Conservation (phyloP, 805 yeast genomes). For the Candida sithepensis region DNA sequence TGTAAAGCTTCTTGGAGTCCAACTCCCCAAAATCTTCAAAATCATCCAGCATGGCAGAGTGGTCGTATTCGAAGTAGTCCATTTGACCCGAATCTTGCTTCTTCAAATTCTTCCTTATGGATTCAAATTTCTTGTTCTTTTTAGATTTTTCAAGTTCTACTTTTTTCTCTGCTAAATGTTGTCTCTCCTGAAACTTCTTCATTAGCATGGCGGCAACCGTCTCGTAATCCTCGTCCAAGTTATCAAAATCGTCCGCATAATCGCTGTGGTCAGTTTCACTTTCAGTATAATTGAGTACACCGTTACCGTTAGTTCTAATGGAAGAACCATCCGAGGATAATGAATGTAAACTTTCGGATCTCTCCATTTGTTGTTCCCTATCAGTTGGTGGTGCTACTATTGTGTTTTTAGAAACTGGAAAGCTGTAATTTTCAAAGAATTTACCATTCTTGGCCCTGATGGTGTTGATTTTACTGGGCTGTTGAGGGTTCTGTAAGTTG, state of each 20-base stretch:
- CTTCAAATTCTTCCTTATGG: slow-evolving; percentile 8
- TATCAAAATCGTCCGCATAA: slow-evolving; percentile 28
- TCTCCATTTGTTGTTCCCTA: slow-evolving; percentile 1
- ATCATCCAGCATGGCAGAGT: slow-evolving; percentile 23
- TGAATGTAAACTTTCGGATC: slow-evolving; percentile 23
- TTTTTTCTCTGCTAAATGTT: slow-evolving; percentile 14
- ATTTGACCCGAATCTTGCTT: slow-evolving; percentile 1
- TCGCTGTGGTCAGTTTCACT: slow-evolving; percentile 33
- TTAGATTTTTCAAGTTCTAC: slow-evolving; percentile 11
- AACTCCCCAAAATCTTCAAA: slow-evolving; percentile 25
- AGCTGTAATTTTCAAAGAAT: slow-evolving; percentile 1
- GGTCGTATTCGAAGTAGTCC: slow-evolving; percentile 21
- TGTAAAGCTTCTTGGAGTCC: slow-evolving; percentile 19
- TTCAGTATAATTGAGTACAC: slow-evolving; percentile 20
- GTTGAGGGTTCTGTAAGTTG: neutral
- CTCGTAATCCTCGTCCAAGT: slow-evolving; percentile 12
- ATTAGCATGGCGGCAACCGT: slow-evolving; percentile 3
- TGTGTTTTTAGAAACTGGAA: slow-evolving; percentile 16
- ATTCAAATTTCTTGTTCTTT: slow-evolving; percentile 7
- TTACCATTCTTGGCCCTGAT: neutral
- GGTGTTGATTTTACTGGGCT: neutral
- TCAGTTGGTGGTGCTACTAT: slow-evolving; percentile 8
- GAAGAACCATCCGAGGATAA: slow-evolving; percentile 25
- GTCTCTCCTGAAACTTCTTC: slow-evolving; percentile 15
- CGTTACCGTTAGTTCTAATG: slow-evolving; percentile 9